phyloP scores from a whole-genome alignment of 257 asterid genomes.

The Apocynum venetum region DNA sequence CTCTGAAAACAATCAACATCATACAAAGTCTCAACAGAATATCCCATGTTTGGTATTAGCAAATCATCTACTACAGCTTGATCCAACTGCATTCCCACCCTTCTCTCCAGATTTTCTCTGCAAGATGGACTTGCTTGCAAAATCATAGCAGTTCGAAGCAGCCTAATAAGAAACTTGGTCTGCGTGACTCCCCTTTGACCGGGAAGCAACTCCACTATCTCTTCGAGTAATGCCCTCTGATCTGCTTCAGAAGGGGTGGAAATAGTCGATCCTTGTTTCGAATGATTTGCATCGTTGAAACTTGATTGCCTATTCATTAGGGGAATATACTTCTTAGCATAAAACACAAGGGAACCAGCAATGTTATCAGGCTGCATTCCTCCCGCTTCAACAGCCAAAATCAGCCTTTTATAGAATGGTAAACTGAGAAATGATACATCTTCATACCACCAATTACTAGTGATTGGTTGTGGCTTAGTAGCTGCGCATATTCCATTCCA shows the following conservation, averaged over 20 bases:
- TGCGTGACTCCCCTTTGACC: constrained; percentile 55
- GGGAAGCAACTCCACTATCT: constrained; percentile 68
- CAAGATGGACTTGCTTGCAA: constrained; percentile 59
- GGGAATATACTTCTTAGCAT: constrained; percentile 76
- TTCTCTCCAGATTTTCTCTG: constrained; percentile 64
- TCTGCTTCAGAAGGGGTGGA: constrained; percentile 79
- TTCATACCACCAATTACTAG: constrained; percentile 89
- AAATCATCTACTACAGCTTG: constrained; percentile 69
- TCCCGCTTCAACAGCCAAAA: constrained; percentile 60
- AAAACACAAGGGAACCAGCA: constrained; percentile 68
- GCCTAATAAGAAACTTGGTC: constrained; percentile 64
- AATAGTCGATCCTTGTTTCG: constrained; percentile 36
- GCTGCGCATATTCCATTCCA: constrained; percentile 66
- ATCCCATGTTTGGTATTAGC: constrained; percentile 63
- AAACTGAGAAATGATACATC: constrained; percentile 75
- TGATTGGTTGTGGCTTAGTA: constrained; percentile 12
- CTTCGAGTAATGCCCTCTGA: constrained; percentile 73
- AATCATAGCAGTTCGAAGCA: constrained; percentile 67
- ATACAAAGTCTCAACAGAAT: constrained; percentile 58
- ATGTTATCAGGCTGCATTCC: constrained; percentile 62
- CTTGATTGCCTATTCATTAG: constrained; percentile 71
- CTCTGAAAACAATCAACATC: constrained; percentile 89
- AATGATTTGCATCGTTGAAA: constrained; percentile 47
- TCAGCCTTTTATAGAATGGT: constrained; percentile 57
- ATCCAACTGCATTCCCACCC: constrained; percentile 75